Evolutionary conservation across 768 basidiomycete species (phyloP).

Genomic region (Boletus pseudopeckii): DNA sequence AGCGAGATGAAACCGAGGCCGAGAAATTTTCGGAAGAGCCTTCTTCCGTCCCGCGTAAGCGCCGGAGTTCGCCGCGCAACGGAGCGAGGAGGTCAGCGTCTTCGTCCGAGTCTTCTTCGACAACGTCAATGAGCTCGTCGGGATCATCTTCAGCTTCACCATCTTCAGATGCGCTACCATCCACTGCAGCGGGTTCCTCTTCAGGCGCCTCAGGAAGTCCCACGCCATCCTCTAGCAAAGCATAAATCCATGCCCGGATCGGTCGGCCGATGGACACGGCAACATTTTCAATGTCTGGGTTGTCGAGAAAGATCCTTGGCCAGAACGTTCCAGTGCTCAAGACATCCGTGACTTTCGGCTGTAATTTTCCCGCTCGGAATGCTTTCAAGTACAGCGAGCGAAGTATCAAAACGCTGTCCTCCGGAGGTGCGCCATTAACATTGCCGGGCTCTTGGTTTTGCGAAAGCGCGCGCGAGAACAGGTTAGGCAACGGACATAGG

Average conservation of each 20-base stretch:
- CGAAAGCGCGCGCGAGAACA: slow-evolving; percentile 44
- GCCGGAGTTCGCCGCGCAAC: slow-evolving; percentile 61
- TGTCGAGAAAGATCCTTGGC: slow-evolving; percentile 73
- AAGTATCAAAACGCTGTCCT: slow-evolving; percentile 28
- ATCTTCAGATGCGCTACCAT: slow-evolving; percentile 21
- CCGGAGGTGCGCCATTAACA: slow-evolving; percentile 1
- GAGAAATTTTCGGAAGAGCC: slow-evolving; percentile 20
- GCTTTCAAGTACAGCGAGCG: slow-evolving; percentile 56
- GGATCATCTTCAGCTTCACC: slow-evolving; percentile 45
- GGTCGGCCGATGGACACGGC: slow-evolving; percentile 58
- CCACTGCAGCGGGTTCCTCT: slow-evolving; percentile 5
- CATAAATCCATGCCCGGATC: slow-evolving; percentile 63
- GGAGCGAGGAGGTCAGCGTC: slow-evolving; percentile 61
- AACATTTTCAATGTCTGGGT: slow-evolving; percentile 70
- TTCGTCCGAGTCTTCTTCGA: slow-evolving; percentile 52
- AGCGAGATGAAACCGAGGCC: slow-evolving; percentile 35
- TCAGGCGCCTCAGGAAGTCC: slow-evolving; percentile 47
- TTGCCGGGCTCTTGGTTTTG: slow-evolving; percentile 22
- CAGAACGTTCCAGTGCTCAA: slow-evolving; percentile 64
- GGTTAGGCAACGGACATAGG: slow-evolving; percentile 51
- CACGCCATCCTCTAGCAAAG: slow-evolving; percentile 63
- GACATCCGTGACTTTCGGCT: slow-evolving; percentile 56
- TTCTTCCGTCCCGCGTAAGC: slow-evolving; percentile 47
- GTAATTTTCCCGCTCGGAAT: slow-evolving; percentile 57
- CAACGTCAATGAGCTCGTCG: slow-evolving; percentile 66